Evolutionary conservation across 179 eudicot species (phyloP), one percentile per base, ranked within the genome.

Genomic region (Camellia oleifera): DNA sequence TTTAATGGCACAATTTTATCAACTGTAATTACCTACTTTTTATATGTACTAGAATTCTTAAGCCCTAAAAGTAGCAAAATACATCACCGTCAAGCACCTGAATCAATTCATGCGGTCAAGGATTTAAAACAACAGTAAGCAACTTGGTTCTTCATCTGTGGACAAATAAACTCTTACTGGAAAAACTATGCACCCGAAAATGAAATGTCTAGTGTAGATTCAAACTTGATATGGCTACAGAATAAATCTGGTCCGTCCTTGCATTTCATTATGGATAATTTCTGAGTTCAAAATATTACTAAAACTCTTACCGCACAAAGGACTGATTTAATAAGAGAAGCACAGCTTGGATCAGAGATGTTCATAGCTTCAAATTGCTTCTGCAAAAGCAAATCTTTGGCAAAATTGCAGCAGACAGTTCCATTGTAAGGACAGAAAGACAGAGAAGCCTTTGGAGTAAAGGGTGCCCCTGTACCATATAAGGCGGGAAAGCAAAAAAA

Each of bases 261-360:
- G 40, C 40, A 32, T 32, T 32, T 32, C 40, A 32, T 32, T 32
- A 32, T 32, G 40, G 40, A 32, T 32, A 32, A 0, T 32, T 32
- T 32, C 40, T 32, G 40, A 32, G 40, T 32, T 32, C 40, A 32
- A 1, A 32, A 32, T 32, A 32, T 32, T 32, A 32, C 40, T 32
- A 32, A 5, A 74, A 71, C 20, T 65, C 92, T 88, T 87, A 94
- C 98, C 76, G 97, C 85, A 18, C 98, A 94, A 69, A 94, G 88
- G 75, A 92, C 75, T 4, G 95, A 90, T 85, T 90, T 89, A 56
- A 92, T 48, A 63, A 88, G 46, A 11, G 95, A 84, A 83, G 93
- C 91, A 90, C 98, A 94, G 7, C n/a, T 86, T 64, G 89, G 57
- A 82, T 92, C 87, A 77, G 98, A 84, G 26, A 92, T 80, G 62